Evolutionary conservation across 805 yeast species (phyloP), one percentile per base, ranked within the genome.

Genomic region (Candida namnaoensis): DNA sequence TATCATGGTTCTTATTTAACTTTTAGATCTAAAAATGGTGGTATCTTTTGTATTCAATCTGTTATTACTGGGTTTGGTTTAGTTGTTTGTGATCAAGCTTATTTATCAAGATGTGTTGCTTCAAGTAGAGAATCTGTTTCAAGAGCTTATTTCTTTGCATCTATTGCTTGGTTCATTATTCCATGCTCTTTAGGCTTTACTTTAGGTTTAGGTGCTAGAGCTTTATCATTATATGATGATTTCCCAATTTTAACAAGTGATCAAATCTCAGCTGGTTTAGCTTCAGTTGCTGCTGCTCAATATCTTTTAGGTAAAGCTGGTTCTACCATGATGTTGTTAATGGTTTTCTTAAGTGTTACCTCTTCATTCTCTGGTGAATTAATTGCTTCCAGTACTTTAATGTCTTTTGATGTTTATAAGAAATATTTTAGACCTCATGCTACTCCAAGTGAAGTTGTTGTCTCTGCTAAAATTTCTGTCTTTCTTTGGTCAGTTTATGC

Each of bases 331-430:
- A 70, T 64, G 12, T 44, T 70, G 30, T 42, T 69, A 33, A 68
- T 69, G 70, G 53, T 66, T 5, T 68, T 67, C 56, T 49, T 66
- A 34, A 63, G 71, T 1, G 71, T 65, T 4, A 65, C 70, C 6
- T 63, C 71, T 3, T 63, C 72, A 3, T 57, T 65, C 38, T 61
- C 69, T 27, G 69, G 68, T 38, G 72, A 66, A 44, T 47, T 66
- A 38, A 65, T 67, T 48, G 70, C 71, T 7, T 52, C 66, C 5
- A 62, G 69, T 0, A 61, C 72, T 4, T 56, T 67, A 48, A 45
- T 71, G 35, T 68, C 76, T 3, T 72, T 66, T 47, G 78, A 72
- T 51, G 61, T 70, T 42, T 72, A 64, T 56, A 63, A 68, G 50
- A 60, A 65, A 38, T 72, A 71, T 50, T 49, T 69, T 43, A 65